These are phyloP conservation scores for Byssochlamys sp. DNA, from an alignment of 2,329 filamentous ascomycete species.

Conservation along the genomic window DNA sequence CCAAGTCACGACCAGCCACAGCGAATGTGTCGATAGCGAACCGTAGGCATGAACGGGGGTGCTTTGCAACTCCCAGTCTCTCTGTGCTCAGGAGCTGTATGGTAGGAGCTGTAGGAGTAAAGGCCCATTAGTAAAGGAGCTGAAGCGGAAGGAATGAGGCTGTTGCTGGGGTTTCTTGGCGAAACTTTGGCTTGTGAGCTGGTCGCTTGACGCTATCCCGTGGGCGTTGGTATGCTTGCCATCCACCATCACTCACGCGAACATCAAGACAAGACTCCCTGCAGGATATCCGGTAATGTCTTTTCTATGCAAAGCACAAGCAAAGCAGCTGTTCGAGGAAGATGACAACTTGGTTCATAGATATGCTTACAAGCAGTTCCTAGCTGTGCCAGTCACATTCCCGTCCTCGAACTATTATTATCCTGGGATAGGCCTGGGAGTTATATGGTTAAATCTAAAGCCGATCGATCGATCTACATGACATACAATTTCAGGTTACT, in stretches of 20 bases:
- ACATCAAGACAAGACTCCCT: neutral
- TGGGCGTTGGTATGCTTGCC: neutral
- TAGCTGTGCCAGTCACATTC: neutral
- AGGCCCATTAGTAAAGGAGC: neutral
- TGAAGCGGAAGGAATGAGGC: neutral
- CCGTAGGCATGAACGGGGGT: neutral
- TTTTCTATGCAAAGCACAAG: neutral
- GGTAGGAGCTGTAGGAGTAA: neutral
- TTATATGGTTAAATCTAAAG: no score
- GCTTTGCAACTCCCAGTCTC: neutral
- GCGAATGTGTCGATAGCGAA: no score
- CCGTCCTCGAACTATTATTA: neutral
- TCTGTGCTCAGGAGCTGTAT: neutral
- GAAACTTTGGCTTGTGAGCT: conserved; percentile 1
- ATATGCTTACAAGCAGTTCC: no score
- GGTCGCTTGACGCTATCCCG: conserved; percentile 2
- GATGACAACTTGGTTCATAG: neutral
- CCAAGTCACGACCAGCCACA: conserved; percentile 1
- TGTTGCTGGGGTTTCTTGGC: neutral
- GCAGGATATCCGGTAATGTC: neutral
- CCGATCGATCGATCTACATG: no score
- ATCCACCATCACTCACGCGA: neutral
- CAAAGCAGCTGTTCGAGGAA: neutral
- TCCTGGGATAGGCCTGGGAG: no score
- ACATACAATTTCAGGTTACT: no score